Base-by-base conservation (phyloP, 306 rosid genomes). In the apple (Malus domestica) region DNA sequence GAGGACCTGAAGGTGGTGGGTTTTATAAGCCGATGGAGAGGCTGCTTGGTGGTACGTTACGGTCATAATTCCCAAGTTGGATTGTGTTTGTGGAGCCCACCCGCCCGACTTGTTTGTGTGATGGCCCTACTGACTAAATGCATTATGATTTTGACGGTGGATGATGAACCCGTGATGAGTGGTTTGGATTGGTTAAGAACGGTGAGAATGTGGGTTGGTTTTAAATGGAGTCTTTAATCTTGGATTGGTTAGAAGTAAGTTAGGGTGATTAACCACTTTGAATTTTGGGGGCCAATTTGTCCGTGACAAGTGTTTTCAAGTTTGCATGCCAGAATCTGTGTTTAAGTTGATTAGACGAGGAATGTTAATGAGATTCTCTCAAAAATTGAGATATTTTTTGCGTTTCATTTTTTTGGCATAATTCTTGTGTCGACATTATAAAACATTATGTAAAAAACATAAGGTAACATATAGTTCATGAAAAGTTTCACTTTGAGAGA, bases 41-140 rank as follows among this genome's bases (percentile, higher is more conserved):
- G 29, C 33, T 27, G 45, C 32, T 8, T 20, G 60, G 61, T 3
- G 23, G 61, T 8, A 33, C 38, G 38, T 33, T 33, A 33, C 1
- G 38, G 25, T 55, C 16, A 60, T 23, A 3, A 4, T 29, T 19
- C 75, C 18, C 27, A 52, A 59, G 54, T 15, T 1, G 40, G 76
- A 59, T 38, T 72, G 75, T 61, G 71, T 32, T 27, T 29, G 5
- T 63, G 70, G 71, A 71, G 25, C 71, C 78, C 71, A 63, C 64
- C 1, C 12, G 29, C 60, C 20, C 18, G 4, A 68, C 18, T 68
- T 14, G 2, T 8, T 68, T 11, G 54, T 4, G 3, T 2, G 7
- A 19, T 25, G 20, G 55, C 42, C 22, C 33, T 3, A 10, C 8
- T 11, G 66, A 6, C 8, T 23, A 11, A 9, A 2, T 27, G 67